Evolutionary conservation across 352 stramenopile genomes (phyloP), one percentile per base, ranked within the genome.

Genomic region (Pythium angustatum): DNA sequence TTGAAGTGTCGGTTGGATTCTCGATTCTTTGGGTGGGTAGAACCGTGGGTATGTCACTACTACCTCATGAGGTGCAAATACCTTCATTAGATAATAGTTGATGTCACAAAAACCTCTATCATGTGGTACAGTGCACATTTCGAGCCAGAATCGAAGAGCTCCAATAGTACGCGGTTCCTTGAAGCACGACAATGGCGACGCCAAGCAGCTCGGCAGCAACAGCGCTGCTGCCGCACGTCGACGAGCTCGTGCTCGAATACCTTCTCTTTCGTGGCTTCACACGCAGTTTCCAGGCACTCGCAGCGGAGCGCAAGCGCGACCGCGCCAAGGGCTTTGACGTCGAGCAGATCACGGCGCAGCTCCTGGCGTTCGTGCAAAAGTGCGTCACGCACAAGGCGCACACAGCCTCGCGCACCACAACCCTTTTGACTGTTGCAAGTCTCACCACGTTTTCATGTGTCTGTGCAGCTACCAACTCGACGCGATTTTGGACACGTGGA

Each of bases 211-310:
- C 77, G 69, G 56, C 77, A 53, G 63, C 78, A 33, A 68, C 72
- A 50, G 77, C 68, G 48, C 66, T 90, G 26, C 69, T 94, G 48
- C 79, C 85, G 64, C 83, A 90, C 66, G 83, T 94, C 54, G 85
- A 92, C 58, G 85, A 94, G 72, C 76, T 94, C 31, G 72, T 94
- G 61, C 88, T 94, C 77, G 85, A 94, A 72, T 94, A 94, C 65
- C 68, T 94, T 50, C 81, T 94, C 58, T 94, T 94, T 73, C 75
- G 85, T 6, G 85, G 85, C 34, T 94, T 94, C 67, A 91, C 85
- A 27, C 91, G 91, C 77, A 94, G 79, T 54, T 94, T 94, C 59
- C 85, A 92, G 71, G 76, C 78, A 48, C 91, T 94, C 55, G 78
- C 58, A 31, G 70, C 73, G 30, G 85, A 94, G 68, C 78, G 83